Evolutionary conservation across 106 monocot genomes (phyloP), one percentile per base, ranked within the genome.

Genomic region (Gastrodia elata): DNA sequence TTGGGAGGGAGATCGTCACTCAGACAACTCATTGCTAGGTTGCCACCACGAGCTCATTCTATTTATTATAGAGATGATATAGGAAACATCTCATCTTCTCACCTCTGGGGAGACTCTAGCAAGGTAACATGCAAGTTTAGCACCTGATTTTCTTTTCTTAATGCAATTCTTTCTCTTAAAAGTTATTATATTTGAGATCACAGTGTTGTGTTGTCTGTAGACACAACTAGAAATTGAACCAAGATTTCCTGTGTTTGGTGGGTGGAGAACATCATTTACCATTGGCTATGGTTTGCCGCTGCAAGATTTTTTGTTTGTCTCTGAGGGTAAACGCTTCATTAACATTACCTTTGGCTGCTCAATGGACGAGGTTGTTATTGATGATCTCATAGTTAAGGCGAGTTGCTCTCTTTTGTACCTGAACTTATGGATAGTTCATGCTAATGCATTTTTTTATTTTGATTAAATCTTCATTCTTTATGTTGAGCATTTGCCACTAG

Each of bases 41-140:
- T 98, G 84, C 97, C 97, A 64, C 88, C 92, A 74, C 79, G 93
- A 65, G 93, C 93, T 64, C 93, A 93, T 82, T 98, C 93, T 75
- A 79, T 98, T 58, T 93, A 93, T 75, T 98, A 98, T 68, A 93
- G 97, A 83, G 97, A 98, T 88, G 97, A 98, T 78, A 98, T 98
- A 68, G 93, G 93, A 15, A 98, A 98, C 75, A 86, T 93, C 32
- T 98, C 97, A 36, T 93, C 97, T 39, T 98, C 97, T 68, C 82
- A 93, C 70, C 72, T 98, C 35, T 90, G 86, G 92, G 79, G 86
- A 68, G 88, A 88, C 77, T 90, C 88, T 39, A 88, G 71, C 75
- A 93, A 82, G 82, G 97, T 97, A 84, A 27, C 25, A 40, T 41
- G n/a, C 10, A 39, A 10, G 2, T 9, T 44, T 18, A 25, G 5